Conservation (phyloP, 768 basidiomycete species). For the Mycena pura region DNA sequence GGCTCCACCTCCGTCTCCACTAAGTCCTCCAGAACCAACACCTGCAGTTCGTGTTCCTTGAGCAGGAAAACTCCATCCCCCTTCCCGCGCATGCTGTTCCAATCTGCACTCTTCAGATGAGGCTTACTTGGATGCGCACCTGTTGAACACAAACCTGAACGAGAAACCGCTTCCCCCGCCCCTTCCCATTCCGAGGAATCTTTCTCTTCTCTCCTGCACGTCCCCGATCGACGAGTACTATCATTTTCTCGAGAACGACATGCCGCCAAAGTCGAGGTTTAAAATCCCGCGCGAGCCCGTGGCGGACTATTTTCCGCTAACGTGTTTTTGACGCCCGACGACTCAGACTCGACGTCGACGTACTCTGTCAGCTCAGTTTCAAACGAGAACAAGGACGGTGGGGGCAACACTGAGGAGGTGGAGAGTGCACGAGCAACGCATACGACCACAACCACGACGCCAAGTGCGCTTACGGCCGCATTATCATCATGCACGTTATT, state of each 20-base stretch:
- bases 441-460: slow-evolving; percentile 14
- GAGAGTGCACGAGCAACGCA: slow-evolving; percentile 14
- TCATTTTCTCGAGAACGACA: neutral
- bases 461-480: neutral
- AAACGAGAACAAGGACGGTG: neutral
- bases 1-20: too few relatives aligned
- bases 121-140: neutral
- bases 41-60: too few relatives aligned
- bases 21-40: too few relatives aligned
- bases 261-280: neutral
- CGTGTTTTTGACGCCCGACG: neutral
- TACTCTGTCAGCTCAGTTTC: neutral
- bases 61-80: too few relatives aligned
- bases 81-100: too few relatives aligned
- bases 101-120: slow-evolving; percentile 12
- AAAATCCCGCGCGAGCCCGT: slow-evolving; percentile 19
- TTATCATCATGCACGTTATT: slow-evolving; percentile 23
- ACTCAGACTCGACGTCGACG: neutral
- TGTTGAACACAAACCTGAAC: neutral
- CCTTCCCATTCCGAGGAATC: too few relatives aligned
- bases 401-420: neutral
- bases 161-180: slow-evolving; percentile 11
- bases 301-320: neutral
- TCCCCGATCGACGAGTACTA: slow-evolving; percentile 9
- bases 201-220: slow-evolving; percentile 10